Conservation (phyloP, 2,329 filamentous ascomycete species). For the Podosphaera leucotricha region DNA sequence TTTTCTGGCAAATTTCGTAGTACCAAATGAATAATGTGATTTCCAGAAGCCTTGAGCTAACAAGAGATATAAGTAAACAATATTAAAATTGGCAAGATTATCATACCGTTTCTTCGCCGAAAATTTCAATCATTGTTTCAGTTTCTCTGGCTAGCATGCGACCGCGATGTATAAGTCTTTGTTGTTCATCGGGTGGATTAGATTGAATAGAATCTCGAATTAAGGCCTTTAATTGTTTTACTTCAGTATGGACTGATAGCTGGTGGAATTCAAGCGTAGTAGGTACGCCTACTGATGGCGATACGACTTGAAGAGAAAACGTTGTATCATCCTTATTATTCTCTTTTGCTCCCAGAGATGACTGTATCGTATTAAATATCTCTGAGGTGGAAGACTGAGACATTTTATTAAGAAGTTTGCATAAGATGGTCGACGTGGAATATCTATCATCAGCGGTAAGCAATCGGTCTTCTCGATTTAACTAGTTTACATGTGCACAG, state of each 20-base stretch:
- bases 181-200: constrained; percentile 28
- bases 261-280: constrained; percentile 25
- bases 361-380: neutral
- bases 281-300: constrained; percentile 30
- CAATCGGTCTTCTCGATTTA: neutral
- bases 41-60: constrained; percentile 22
- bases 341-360: neutral
- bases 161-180: constrained; percentile 37
- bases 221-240: constrained; percentile 32
- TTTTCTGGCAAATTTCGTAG: constrained; percentile 19
- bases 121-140: constrained; percentile 31
- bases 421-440: neutral
- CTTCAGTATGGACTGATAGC: constrained; percentile 26
- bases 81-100: constrained; percentile 1
- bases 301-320: constrained; percentile 34
- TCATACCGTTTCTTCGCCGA: constrained; percentile 25
- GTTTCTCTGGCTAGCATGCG: constrained; percentile 29
- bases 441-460: neutral
- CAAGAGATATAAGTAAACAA: neutral
- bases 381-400: neutral
- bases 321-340: neutral
- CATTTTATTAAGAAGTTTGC: neutral
- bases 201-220: constrained; percentile 28
- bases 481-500: neutral
- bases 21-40: constrained; percentile 30